These are phyloP conservation scores for Ophiostoma australiae DNA, from an alignment of 2,329 filamentous ascomycete species.

Conservation along the genomic window DNA sequence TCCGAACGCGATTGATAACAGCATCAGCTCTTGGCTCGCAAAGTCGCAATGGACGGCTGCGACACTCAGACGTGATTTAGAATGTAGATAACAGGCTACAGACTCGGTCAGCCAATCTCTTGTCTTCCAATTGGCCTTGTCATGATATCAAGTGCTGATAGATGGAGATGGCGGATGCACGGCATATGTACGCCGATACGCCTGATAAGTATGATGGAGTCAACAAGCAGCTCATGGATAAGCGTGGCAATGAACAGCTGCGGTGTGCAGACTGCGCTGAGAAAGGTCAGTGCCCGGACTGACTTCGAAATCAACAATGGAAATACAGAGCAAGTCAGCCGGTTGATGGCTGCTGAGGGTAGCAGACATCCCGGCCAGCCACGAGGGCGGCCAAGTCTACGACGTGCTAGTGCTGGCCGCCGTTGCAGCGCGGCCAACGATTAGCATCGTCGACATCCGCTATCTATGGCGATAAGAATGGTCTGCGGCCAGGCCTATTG, in stretches of 20 bases:
- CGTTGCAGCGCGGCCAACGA: constrained; percentile 12
- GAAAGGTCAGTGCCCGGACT: background rate
- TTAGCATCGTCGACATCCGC: background rate
- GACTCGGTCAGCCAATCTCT: background rate
- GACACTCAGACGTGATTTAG: background rate
- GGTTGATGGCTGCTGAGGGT: background rate
- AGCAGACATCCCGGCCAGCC: background rate
- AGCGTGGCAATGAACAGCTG: background rate
- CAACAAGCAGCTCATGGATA: background rate
- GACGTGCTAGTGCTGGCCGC: constrained; percentile 18
- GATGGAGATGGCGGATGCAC: constrained; percentile 6
- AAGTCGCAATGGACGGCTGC: background rate
- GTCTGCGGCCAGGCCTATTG: background rate
- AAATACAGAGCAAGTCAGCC: too few species aligned
- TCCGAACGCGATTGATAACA: too few species aligned
- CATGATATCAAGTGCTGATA: constrained; percentile 2
- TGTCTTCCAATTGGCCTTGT: background rate
- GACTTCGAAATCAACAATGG: too few species aligned
- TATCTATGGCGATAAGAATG: background rate
- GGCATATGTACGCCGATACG: background rate
- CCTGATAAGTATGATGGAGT: background rate
- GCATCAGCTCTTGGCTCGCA: too few species aligned
- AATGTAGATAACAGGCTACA: background rate
- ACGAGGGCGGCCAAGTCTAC: constrained; percentile 18
- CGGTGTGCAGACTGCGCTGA: background rate